Base-by-base conservation (phyloP, 441 rosid genomes). In the Erodium trifolium region DNA sequence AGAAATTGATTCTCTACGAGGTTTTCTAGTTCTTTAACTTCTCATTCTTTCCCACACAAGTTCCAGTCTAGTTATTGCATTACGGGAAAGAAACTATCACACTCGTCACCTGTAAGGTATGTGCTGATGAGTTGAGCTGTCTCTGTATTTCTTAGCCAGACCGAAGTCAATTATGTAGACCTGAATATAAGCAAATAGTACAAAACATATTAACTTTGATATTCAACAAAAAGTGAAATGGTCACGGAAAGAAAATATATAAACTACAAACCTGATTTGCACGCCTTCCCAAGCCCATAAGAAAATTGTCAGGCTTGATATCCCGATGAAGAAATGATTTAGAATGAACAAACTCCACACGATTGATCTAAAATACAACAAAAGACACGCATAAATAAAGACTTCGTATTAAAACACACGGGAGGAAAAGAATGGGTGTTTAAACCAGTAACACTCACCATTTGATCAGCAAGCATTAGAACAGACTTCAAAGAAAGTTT, bases 231-330 rank as follows among this genome's bases (percentile, higher is more conserved):
- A 57, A 16, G 47, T 11, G 73, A 65, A 64, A 63, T 49, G 67
- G 9, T 18, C 18, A 39, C n/a, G 18, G 67, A 8, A 65, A 55
- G 12, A 62, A 64, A 68, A 0, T 63, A 3, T 17, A 41, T 53
- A 65, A 68, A 73, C 73, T 27, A 17, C 70, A 31, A 67, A 92
- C 98, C 98, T 88, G 97, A 75, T 89, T 95, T 16, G 98, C 98
- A n/a, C 97, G 98, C 78, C 95, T 86, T 74, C 97, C 99, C 73
- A 95, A 80, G 13, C 99, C 99, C 98, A 92, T 95, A 27, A 95
- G 94, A 67, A 95, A 95, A 78, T 95, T 95, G 78, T 95, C 99
- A 3, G 99, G 98, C 79, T 95, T 95, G 80, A 92, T 88, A 83
- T 95, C 99, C 71, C 99, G 93, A 81, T 95, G 98, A 29, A 92